These are phyloP conservation scores for Suhomyces choctaworum DNA, from an alignment of 1,139 yeast genomes.

Conservation along the genomic window DNA sequence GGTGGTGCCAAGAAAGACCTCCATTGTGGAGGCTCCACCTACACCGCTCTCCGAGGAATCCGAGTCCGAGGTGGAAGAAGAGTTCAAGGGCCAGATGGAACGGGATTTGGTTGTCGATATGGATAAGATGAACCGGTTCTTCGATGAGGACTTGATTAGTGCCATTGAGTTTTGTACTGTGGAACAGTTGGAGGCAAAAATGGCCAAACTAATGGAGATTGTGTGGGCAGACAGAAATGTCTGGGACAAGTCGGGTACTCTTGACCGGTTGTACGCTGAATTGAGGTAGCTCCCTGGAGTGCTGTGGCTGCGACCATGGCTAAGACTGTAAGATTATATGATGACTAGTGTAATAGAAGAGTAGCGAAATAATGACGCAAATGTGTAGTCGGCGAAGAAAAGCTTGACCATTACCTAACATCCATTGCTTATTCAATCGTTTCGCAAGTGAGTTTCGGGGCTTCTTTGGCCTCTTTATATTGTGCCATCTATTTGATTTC, in stretches of 20 bases:
- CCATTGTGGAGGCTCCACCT: not conserved
- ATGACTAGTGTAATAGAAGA: no score
- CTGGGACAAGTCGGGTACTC: conserved; percentile 62
- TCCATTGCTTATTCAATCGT: no score
- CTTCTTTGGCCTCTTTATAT: no score
- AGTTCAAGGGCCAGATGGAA: conserved; percentile 19
- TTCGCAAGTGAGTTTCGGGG: no score
- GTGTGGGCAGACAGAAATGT: conserved; percentile 68
- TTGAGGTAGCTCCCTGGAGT: no score
- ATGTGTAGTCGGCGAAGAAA: no score
- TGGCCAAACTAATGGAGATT: conserved; percentile 70
- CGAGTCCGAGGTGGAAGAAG: conserved; percentile 27
- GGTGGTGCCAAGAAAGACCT: not conserved
- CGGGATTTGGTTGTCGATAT: conserved; percentile 32
- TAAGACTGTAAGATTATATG: no score
- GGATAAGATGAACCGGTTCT: conserved; percentile 20
- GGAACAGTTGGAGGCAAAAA: conserved; percentile 72
- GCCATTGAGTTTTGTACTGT: conserved; percentile 55
- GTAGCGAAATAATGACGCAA: no score
- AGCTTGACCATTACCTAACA: no score
- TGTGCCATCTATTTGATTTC: no score
- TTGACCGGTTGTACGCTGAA: conserved; percentile 28
- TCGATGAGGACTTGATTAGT: conserved; percentile 35
- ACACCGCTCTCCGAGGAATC: conserved; percentile 10
- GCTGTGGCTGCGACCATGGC: no score